phyloP scores from a whole-genome alignment of 768 basidiomycete genomes.

The Mycena chlorophos region DNA sequence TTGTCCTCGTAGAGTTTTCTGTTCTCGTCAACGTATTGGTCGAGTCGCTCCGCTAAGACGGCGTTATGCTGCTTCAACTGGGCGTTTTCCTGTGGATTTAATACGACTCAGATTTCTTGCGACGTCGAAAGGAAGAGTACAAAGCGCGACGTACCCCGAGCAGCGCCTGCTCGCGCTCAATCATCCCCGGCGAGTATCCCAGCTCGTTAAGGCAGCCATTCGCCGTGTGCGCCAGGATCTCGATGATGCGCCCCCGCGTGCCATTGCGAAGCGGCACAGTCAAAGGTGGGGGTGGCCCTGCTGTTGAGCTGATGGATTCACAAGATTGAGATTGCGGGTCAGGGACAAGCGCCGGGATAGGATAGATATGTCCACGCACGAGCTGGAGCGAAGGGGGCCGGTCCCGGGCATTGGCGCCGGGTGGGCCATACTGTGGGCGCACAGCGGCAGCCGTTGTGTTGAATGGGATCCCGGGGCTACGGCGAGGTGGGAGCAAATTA shows the following conservation, averaged over 20 bases:
- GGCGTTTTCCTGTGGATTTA: neutral
- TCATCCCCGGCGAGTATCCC: constrained; percentile 46
- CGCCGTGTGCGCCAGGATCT: constrained; percentile 45
- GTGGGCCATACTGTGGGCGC: no score
- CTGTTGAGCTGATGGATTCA: neutral
- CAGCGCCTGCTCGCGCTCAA: constrained; percentile 36
- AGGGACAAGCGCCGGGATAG: no score
- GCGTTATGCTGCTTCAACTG: neutral
- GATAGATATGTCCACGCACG: no score
- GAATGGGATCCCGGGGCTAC: no score
- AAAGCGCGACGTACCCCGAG: constrained; percentile 39
- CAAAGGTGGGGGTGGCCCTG: constrained; percentile 11
- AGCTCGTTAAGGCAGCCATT: constrained; percentile 49
- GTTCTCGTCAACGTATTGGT: constrained; percentile 23
- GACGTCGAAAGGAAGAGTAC: neutral
- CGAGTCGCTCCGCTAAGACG: constrained; percentile 1
- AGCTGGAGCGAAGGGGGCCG: no score
- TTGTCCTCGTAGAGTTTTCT: constrained; percentile 42
- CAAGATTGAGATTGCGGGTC: no score
- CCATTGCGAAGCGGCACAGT: constrained; percentile 8
- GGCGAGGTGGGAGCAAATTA: no score
- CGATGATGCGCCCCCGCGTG: constrained; percentile 40
- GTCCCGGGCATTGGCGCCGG: no score
- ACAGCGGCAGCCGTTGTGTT: no score
- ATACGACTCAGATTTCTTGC: neutral